Evolutionary conservation across 2,329 filamentous ascomycete genomes (phyloP).

Genomic region (Cladophialophora immunda): DNA sequence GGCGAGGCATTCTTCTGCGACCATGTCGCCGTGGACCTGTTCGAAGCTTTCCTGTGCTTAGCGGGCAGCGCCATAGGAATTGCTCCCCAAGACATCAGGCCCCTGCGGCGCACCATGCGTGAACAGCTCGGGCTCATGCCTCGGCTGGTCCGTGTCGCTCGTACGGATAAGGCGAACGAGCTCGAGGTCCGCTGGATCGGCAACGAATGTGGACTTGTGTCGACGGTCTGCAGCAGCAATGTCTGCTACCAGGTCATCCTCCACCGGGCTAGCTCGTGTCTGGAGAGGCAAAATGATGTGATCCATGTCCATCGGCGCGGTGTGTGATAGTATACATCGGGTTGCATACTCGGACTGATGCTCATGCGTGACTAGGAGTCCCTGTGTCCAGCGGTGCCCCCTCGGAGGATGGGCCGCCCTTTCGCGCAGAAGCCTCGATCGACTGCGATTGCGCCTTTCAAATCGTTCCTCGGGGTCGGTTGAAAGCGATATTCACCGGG

Average conservation of each 20-base stretch:
- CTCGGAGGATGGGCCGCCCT: not conserved
- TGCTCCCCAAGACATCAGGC: not conserved
- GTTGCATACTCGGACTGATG: not conserved
- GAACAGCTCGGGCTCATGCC: constrained; percentile 28
- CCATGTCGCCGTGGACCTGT: constrained; percentile 29
- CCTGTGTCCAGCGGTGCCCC: not conserved
- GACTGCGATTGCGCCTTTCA: constrained; percentile 20
- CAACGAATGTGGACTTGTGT: constrained; percentile 28
- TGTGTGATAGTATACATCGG: not conserved
- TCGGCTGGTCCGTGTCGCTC: constrained; percentile 22
- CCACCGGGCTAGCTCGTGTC: constrained; percentile 22
- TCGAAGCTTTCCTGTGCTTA: constrained; percentile 17
- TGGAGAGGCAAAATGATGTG: not conserved
- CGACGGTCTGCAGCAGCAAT: constrained; percentile 11
- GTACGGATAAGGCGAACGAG: constrained; percentile 9
- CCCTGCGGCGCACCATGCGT: constrained; percentile 13
- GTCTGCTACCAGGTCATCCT: constrained; percentile 27
- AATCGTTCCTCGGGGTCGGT: constrained; percentile 13
- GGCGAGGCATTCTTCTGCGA: constrained; percentile 29
- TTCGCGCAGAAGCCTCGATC: not conserved
- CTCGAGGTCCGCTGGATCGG: constrained; percentile 30
- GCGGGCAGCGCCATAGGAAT: constrained; percentile 1
- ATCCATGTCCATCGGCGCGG: not conserved
- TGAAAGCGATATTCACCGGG: constrained; percentile 23
- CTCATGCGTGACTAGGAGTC: not conserved